Evolutionary conservation across 1,284 basidiomycete genomes (phyloP), one percentile per base, ranked within the genome.

Genomic region (Moniliophthora roreri): DNA sequence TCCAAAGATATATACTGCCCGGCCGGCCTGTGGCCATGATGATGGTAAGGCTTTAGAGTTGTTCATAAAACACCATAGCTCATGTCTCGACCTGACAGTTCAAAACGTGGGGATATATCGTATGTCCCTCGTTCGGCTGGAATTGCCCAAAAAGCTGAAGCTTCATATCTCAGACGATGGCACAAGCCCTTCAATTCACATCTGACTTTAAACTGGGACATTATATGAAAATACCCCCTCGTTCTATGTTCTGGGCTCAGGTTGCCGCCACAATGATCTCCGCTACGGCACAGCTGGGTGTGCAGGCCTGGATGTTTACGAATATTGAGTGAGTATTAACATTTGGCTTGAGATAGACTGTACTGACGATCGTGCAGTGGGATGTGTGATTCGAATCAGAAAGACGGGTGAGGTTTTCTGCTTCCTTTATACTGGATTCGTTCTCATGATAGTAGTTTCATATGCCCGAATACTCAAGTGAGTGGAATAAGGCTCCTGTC

Each of bases 1-100:
- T 81, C 74, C 13, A 45, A 41, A 34, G 55, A 15, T 60, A 62
- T 51, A 53, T 53, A 45, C 69, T 80, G 13, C 78, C 81, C 3
- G 81, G 82, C 0, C 69, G 71, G 16, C 78, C 81, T 4, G 67
- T 81, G 53, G 83, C 85, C 1, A 80, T 82, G 74, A 84, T 83
- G 80, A 74, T 81, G 72, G 28, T 32, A 32, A 6, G 28, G n/a
- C n/a, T n/a, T n/a, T 11, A 6, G 7, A 32, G 11, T 6, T 32
- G 11, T 6, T 11, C 11, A 32, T 32, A 6, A 32, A 6, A 32
- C 6, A 32, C 28, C 7, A 32, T 6, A 32, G 28, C 7, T 11
- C 6, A 11, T 6, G 7, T 32, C 7, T 6, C 11, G 7, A 32
- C 11, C 11, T 32, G 28, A 11, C 28, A 32, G 28, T 84, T 82